These are phyloP conservation scores for Pichia cactophila DNA, from an alignment of 1,139 yeast species.

Conservation along the genomic window DNA sequence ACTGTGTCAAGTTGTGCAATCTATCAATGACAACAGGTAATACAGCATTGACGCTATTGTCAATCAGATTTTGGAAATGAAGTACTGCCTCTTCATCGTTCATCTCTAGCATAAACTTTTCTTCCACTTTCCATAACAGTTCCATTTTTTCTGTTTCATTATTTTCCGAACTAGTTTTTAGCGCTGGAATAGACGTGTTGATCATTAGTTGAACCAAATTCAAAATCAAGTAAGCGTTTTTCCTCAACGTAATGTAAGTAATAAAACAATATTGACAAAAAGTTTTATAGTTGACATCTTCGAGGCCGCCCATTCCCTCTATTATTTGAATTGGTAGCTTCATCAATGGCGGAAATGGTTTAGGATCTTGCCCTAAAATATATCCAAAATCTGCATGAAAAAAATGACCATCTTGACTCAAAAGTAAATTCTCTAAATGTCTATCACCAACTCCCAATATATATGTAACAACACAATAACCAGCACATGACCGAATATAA, in stretches of 20 bases:
- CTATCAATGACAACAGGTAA: slow-evolving; percentile 93
- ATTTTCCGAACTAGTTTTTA: slow-evolving; percentile 18
- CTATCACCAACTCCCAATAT: slow-evolving; percentile 95
- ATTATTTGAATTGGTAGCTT: slow-evolving; percentile 93
- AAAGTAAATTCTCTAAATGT: slow-evolving; percentile 80
- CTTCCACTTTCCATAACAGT: slow-evolving; percentile 68
- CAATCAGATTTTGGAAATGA: slow-evolving; percentile 88
- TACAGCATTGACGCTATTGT: slow-evolving; percentile 88
- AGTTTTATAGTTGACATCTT: slow-evolving; percentile 74
- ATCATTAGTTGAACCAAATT: slow-evolving; percentile 92
- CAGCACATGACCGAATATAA: slow-evolving; percentile 93
- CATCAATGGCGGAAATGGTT: slow-evolving; percentile 98
- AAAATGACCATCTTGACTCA: slow-evolving; percentile 51
- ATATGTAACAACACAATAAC: slow-evolving; percentile 94
- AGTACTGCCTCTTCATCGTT: slow-evolving; percentile 92
- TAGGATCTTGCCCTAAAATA: slow-evolving; percentile 92
- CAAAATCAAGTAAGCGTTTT: slow-evolving; percentile 81
- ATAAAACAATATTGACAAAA: slow-evolving; percentile 93
- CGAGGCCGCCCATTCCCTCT: slow-evolving; percentile 95
- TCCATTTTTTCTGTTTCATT: slow-evolving; percentile 30
- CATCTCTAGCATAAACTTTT: slow-evolving; percentile 87
- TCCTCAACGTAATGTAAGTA: slow-evolving; percentile 82
- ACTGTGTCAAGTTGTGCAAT: slow-evolving; percentile 90
- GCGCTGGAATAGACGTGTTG: slow-evolving; percentile 75
- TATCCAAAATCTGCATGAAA: slow-evolving; percentile 98